Base-by-base conservation (phyloP, 192 early-diverging fungal species). In the Coemansia sp. region DNA sequence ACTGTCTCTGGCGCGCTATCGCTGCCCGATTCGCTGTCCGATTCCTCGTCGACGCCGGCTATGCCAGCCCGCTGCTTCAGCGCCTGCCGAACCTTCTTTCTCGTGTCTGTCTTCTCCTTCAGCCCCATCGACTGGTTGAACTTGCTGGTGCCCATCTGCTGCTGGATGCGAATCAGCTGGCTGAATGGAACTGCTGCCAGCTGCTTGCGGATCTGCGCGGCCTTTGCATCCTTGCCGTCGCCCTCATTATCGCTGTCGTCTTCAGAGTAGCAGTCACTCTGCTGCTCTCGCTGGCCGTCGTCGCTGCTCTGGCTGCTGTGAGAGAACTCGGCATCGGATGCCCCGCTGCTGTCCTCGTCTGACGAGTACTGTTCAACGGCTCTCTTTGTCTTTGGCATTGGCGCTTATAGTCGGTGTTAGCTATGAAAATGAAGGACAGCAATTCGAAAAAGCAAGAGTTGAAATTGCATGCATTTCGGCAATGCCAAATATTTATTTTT, bases 121-220 rank as follows among this genome's bases (percentile, higher is more conserved):
- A 47, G 47, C 15, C 74, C 74, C 29, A 68, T 82, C 22, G 83
- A 75, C 58, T 83, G 64, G 60, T 86, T 86, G 45, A 90, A 89
- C 37, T 84, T 86, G 56, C 90, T 88, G 65, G 80, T 80, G 15
- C 89, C 90, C 57, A 93, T 71, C 60, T 91, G 90, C 60, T 87
- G 72, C 78, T 94, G 90, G 25, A 94, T 88, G 49, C 91, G 88
- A 51, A 92, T 84, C 24, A 94, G 71, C 62, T 94, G 87, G 65
- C 88, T 89, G 70, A 96, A 96, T 8, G 93, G 87, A 17, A 94
- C 87, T 47, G 91, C 88, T 6, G 92, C 89, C 5, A 96, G 85
- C 57, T 73, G 62, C 54, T 66, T 27, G 24, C 73, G 72, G 22
- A 72, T 45, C 47, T 27, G 41, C 2, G 67, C 73, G 2, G 64